Percentiles rank a stretch among this genome's conserved stretches.
Conservation (phyloP, 345 rosid species). For the Citrus sp. region DNA sequence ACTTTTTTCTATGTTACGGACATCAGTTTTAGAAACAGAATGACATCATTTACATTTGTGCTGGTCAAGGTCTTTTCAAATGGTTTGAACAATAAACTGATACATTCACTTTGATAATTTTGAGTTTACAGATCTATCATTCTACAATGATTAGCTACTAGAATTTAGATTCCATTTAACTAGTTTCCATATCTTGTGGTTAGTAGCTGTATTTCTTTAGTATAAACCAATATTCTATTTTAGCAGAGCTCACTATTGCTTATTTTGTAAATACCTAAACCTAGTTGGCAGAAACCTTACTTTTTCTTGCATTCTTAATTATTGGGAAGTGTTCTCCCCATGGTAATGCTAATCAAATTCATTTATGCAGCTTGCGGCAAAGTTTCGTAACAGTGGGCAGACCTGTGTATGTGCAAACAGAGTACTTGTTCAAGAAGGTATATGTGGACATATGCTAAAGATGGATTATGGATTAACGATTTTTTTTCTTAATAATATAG, state of each 20-base stretch:
- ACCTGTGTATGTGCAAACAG: slow-evolving; percentile 97
- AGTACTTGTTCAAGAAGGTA: slow-evolving; percentile 96
- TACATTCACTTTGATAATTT: background rate
- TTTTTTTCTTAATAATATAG: no score
- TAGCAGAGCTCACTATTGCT: background rate
- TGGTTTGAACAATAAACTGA: no score
- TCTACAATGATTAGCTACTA: background rate
- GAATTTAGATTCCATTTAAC: background rate
- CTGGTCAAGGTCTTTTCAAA: background rate
- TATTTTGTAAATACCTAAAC: background rate
- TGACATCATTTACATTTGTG: background rate
- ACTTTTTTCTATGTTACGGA: background rate
- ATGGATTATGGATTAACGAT: background rate
- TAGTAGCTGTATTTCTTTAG: background rate
- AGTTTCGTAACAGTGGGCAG: slow-evolving; percentile 94
- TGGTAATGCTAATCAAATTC: slow-evolving; percentile 5
- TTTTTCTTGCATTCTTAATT: background rate
- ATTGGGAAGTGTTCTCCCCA: background rate
- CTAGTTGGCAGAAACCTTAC: background rate
- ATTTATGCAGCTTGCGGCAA: slow-evolving; percentile 79
- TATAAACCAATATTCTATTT: background rate
- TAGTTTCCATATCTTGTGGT: background rate
- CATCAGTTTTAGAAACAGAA: background rate
- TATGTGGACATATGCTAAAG: slow-evolving; percentile 13
- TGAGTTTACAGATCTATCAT: background rate